Percentiles rank a stretch among this genome's conserved stretches.
These are phyloP conservation scores for Hemisphaericaspora xylofermentans DNA, from an alignment of 1,139 yeast species.

Conservation along the genomic window DNA sequence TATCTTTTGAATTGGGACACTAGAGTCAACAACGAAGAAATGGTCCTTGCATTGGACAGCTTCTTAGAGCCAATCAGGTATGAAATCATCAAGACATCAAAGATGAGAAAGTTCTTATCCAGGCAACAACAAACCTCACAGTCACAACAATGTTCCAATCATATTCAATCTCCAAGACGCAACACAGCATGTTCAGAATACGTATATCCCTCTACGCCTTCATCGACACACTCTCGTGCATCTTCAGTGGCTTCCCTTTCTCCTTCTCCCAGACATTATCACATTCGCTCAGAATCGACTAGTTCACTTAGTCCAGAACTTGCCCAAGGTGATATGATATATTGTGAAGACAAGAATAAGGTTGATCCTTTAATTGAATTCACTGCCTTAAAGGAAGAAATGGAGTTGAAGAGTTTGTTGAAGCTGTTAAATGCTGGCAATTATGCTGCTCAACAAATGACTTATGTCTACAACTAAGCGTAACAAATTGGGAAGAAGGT, in stretches of 20 bases:
- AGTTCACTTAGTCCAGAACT: slow-evolving; percentile 5
- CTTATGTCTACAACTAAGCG: slow-evolving; percentile 4
- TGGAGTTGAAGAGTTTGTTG: slow-evolving; percentile 37
- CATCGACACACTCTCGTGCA: slow-evolving; percentile 10
- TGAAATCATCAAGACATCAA: slow-evolving; percentile 47
- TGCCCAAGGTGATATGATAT: neutral
- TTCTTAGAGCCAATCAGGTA: slow-evolving; percentile 64
- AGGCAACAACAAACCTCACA: slow-evolving; percentile 22
- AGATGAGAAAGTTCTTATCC: slow-evolving; percentile 35
- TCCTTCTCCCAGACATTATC: slow-evolving; percentile 6
- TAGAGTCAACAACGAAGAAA: slow-evolving; percentile 53
- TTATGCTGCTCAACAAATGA: slow-evolving; percentile 8
- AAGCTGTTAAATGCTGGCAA: slow-evolving; percentile 18
- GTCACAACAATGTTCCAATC: slow-evolving; percentile 9
- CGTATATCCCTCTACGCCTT: slow-evolving; percentile 10
- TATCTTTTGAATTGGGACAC: slow-evolving; percentile 72
- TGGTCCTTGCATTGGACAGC: slow-evolving; percentile 45
- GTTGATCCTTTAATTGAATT: slow-evolving; percentile 44
- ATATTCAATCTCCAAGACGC: slow-evolving; percentile 1
- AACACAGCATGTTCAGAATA: neutral
- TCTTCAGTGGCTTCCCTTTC: slow-evolving; percentile 11
- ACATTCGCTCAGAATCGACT: slow-evolving; percentile 8
- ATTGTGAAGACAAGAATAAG: slow-evolving; percentile 7
- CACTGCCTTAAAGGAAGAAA: slow-evolving; percentile 43
- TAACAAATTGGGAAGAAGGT: neutral